Base-by-base conservation (phyloP, 2,329 filamentous ascomycete genomes). In the Fusarium irregulare region DNA sequence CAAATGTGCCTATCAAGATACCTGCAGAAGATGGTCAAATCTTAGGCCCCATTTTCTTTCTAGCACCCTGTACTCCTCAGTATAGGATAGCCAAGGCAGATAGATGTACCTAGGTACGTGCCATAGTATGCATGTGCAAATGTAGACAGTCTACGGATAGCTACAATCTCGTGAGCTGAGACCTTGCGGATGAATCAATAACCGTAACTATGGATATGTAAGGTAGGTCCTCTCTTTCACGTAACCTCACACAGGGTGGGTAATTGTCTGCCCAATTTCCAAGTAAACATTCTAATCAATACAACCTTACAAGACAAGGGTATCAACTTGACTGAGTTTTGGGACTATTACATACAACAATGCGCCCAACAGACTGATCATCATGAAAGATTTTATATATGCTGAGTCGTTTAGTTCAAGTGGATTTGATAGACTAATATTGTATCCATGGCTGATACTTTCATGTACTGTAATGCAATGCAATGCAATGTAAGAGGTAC, bases 381-480 rank as follows among this genome's bases (percentile, higher is more conserved):
- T 70, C 66, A 68, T 71, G 67, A 70, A 65, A 70, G 27, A 56
- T 45, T 28, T 10, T 7, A 25, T 5, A 30, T 30, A 30, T 30
- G 14, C n/a, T 42, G 14, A 54, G 16, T 18, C 48, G 34, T 20
- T 14, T 10, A 37, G 3, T 37, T 46, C 37, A 48, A 37, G 63
- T 71, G 67, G 67, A 46, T 68, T 71, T 60, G 13, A 56, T 56
- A 44, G 28, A 68, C 46, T 68, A 70, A 71, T 51, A 51, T n/a
- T 25, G 10, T 6, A 56, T 28, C 11, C 27, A 28, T 63, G 51
- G 30, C 66, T 70, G 63, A 70, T 68, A 20, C 25, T 45, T 48
- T 10, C 10, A 37, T 37, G 10, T 37, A n/a, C 32, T 37, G 34
- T n/a, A 37, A 37, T 37, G 18, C 10, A 37, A 37, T n/a, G n/a